Base-by-base conservation (phyloP, 805 yeast species). In the Candida montana region DNA sequence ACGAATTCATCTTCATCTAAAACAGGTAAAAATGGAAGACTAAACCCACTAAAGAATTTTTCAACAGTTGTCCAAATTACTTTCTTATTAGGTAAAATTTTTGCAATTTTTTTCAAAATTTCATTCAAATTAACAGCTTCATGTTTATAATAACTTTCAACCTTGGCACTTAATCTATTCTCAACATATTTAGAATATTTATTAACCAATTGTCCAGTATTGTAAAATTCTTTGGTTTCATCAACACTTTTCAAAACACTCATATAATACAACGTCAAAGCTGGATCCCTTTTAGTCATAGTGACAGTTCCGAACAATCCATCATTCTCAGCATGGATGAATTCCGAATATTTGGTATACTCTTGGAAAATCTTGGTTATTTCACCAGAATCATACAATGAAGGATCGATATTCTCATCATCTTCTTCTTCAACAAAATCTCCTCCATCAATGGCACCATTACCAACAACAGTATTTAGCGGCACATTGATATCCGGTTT, bases 21-120 rank as follows among this genome's bases (percentile, higher is more conserved):
- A 42, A 75, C 73, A 4, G 90, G 89, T 9, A 82, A 72, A 51
- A 81, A 81, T 5, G 81, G 64, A 33, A 66, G 65, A 7, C 67
- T 65, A 52, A 81, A 32, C 7, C 39, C 33, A 10, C 15, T 26
- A 33, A 53, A 81, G 48, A 76, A 81, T 43, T 75, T 63, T 44
- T 79, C 76, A 27, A 82, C 58, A 42, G 79, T 65, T 34, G 67
- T 51, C 76, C 83, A 76, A n/a, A 79, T 67, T 5, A 75, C 68
- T 43, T 67, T 68, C 48, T 72, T 73, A 15, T 65, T 68, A 1
- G 88, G 88, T 34, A 81, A 51, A 31, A 66, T 57, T 44, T 64
- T 62, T 43, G 68, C 68, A 28, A 69, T 61, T 27, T 33, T 48
- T 17, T 48, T 45, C 6, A 52, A 18, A 1, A 51, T 23, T 2